Base-by-base conservation (phyloP, 805 yeast species). In the Starmerella lactis-condensi region DNA sequence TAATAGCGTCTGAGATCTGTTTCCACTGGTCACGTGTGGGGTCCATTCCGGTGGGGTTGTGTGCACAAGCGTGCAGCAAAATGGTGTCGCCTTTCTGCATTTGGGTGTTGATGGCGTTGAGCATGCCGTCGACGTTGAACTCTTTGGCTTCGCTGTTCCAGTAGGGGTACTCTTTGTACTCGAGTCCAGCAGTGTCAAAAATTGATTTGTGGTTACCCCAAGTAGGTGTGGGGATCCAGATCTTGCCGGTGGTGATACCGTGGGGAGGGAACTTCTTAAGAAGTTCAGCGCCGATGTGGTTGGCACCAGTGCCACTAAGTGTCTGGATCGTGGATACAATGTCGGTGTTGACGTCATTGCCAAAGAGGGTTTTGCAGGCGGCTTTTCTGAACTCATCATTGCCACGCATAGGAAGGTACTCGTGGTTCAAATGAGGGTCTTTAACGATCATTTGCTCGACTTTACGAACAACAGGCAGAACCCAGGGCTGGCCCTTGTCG, bases 21-120 rank as follows among this genome's bases (percentile, higher is more conserved):
- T 53, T 53, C 98, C 98, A 85, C 58, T 85, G 76, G 31, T 66
- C 75, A 36, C 62, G 60, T 2, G 76, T 69, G 35, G 96, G 96
- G 54, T 85, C 98, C 44, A 85, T 69, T 25, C 96, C 98, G 15
- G 96, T 85, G 37, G 98, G 96, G 55, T 85, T 85, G 58, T 85
- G 98, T 21, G 96, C 96, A 55, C 95, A 83, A 3, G 96, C 82
- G 52, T 85, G 98, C 37, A 85, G 62, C 35, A 85, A 55, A 44
- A 85, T 72, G 27, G 81, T 60, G 6, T 93, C 79, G 29, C 92
- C 92, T 6, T 53, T 51, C 33, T 75, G 74, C 9, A 94, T 91
- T 16, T 37, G 41, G 14, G 52, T 35, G 28, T 66, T 60, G 40
- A 85, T 72, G 26, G 79, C 58, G 9, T 46, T 42, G 22, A 83